A percentile compares a stretch with the other conserved stretches of the same genome.
Evolutionary conservation across 208 protist genomes (phyloP).

Genomic region (Leishmania gerbilli): DNA sequence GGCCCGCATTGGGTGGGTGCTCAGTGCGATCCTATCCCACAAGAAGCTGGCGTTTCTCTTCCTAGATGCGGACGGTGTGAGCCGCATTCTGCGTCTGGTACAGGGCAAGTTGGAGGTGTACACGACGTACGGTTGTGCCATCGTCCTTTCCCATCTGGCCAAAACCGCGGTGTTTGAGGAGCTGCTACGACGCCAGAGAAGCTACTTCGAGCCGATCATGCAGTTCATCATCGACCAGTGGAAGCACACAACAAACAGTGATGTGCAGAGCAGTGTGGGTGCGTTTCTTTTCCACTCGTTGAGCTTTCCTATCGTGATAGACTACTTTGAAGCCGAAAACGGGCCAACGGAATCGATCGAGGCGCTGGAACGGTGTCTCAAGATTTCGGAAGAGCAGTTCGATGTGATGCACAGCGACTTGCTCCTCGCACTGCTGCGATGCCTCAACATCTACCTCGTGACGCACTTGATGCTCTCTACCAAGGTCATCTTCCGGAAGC

Average conservation of each 20-base stretch:
- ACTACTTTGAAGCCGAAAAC: conserved; percentile 64
- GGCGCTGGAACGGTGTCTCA: conserved; percentile 53
- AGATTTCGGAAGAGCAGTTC: conserved; percentile 68
- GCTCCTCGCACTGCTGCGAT: conserved; percentile 62
- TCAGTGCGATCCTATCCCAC: conserved; percentile 79
- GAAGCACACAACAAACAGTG: conserved; percentile 48
- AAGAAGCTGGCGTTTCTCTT: conserved; percentile 82
- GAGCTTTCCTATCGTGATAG: conserved; percentile 79
- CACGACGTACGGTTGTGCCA: conserved; percentile 67
- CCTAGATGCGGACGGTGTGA: conserved; percentile 62
- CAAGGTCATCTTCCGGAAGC: conserved; percentile 81
- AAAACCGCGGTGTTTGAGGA: conserved; percentile 74
- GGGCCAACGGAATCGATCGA: conserved; percentile 57
- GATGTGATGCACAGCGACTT: conserved; percentile 66
- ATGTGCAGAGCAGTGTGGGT: conserved; percentile 74
- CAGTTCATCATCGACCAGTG: conserved; percentile 72
- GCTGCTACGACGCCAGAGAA: conserved; percentile 59
- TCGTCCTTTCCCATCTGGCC: conserved; percentile 72
- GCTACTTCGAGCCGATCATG: conserved; percentile 76
- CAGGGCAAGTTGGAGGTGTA: conserved; percentile 41
- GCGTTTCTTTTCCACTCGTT: conserved; percentile 79
- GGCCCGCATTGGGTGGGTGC: conserved; percentile 63
- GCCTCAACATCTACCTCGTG: conserved; percentile 80
- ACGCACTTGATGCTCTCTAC: conserved; percentile 84
- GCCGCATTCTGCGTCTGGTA: conserved; percentile 52